A percentile compares a stretch with the other conserved stretches of the same genome.
Conservation (phyloP, 1,139 yeast genomes). For the Candida tetrigidarum region DNA sequence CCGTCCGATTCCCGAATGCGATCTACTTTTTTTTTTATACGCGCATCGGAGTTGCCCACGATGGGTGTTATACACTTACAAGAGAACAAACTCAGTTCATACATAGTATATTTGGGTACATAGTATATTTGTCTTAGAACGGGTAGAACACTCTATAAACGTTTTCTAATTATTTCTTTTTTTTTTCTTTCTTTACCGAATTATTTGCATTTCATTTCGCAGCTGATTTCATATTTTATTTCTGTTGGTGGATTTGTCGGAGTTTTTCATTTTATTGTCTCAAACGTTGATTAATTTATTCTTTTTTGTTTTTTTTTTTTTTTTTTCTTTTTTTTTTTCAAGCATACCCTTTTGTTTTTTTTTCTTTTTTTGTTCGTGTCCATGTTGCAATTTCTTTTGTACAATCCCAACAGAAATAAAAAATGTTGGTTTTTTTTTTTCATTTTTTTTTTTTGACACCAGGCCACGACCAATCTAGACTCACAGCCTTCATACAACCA, state of each 20-base stretch:
- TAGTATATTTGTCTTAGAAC: too few species aligned
- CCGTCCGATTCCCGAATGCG: too few species aligned
- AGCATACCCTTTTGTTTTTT: background rate
- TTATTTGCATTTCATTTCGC: background rate
- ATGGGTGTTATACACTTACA: too few species aligned
- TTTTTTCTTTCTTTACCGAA: background rate
- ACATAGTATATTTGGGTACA: too few species aligned
- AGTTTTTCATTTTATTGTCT: background rate
- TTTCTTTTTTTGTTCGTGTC: background rate
- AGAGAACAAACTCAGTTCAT: too few species aligned
- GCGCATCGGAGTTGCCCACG: too few species aligned
- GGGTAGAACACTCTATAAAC: too few species aligned
- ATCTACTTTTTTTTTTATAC: too few species aligned
- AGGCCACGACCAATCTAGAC: background rate
- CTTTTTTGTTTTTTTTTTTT: background rate
- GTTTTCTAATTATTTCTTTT: background rate
- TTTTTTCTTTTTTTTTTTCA: background rate
- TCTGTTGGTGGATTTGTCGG: slow-evolving; percentile 7
- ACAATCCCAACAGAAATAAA: slow-evolving; percentile 2
- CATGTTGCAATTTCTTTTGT: background rate
- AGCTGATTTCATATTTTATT: background rate
- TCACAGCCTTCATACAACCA: too few species aligned
- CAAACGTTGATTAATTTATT: too few species aligned
- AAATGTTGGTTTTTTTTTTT: slow-evolving; percentile 3
- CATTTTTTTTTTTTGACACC: background rate